A percentile compares a stretch with the other conserved stretches of the same genome.
These are phyloP conservation scores for Stipa capillata DNA, from an alignment of 176 grass and related monocot genomes.

Conservation along the genomic window DNA sequence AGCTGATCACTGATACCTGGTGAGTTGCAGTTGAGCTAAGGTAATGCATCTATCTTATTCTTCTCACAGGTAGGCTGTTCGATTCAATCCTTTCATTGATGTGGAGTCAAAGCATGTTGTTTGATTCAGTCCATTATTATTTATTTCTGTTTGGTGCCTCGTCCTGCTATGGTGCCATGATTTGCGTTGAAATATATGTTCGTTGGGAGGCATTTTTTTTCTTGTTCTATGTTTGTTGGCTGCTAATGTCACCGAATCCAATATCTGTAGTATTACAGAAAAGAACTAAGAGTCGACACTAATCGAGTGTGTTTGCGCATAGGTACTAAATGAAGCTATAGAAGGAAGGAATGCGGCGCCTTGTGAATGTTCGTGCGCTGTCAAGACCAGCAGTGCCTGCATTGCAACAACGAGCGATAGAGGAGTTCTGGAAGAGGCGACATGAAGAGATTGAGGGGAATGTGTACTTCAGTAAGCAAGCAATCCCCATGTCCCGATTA, in stretches of 20 bases:
- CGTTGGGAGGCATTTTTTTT: neutral
- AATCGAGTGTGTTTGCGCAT: too few relatives aligned
- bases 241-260: too few relatives aligned
- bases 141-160: too few relatives aligned
- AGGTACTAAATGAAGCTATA: neutral
- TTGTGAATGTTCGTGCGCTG: neutral
- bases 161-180: too few relatives aligned
- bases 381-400: accelerated
- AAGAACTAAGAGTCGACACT: too few relatives aligned
- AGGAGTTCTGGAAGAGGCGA: neutral
- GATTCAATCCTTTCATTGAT: too few relatives aligned
- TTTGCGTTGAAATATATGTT: too few relatives aligned
- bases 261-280: too few relatives aligned
- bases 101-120: too few relatives aligned
- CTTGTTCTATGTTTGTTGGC: too few relatives aligned
- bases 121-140: too few relatives aligned
- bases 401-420: neutral
- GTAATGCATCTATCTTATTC: neutral
- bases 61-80: neutral
- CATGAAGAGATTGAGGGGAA: neutral
- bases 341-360: neutral
- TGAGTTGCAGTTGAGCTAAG: neutral
- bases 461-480: neutral
- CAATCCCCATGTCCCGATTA: neutral
- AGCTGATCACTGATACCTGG: neutral